Evolutionary conservation across 2,329 filamentous ascomycete species (phyloP).

Genomic region (Ceratocystiopsis minuta): DNA sequence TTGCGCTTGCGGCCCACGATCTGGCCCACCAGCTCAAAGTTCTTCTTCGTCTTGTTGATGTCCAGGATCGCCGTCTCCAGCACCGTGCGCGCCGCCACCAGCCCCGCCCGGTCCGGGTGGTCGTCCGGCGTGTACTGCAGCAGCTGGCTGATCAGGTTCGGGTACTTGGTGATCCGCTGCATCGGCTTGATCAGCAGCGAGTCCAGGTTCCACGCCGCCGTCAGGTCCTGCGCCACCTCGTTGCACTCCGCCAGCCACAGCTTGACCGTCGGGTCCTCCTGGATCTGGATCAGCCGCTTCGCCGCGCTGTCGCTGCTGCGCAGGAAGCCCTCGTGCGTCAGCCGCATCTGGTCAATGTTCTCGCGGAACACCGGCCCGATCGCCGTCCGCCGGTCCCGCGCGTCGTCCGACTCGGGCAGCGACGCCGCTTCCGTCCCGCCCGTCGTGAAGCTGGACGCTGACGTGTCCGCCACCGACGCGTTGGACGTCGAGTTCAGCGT

Average conservation of each 20-base stretch:
- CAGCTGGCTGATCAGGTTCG: constrained; percentile 64
- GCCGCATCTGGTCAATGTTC: constrained; percentile 43
- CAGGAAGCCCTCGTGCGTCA: constrained; percentile 42
- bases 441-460: constrained; percentile 8
- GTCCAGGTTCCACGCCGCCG: constrained; percentile 84
- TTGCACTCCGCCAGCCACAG: constrained; percentile 92
- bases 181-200: constrained; percentile 95
- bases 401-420: constrained; percentile 23
- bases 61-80: constrained; percentile 55
- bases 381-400: constrained; percentile 32
- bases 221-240: constrained; percentile 79
- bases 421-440: constrained; percentile 14
- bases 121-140: constrained; percentile 61
- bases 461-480: constrained; percentile 13
- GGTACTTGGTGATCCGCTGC: constrained; percentile 87
- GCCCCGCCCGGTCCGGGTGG: constrained; percentile 61
- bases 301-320: constrained; percentile 45
- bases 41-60: constrained; percentile 92
- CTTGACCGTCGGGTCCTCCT: constrained; percentile 44
- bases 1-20: constrained; percentile 74
- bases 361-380: constrained; percentile 35
- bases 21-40: constrained; percentile 79
- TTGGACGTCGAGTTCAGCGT: constrained; percentile 21
- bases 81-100: constrained; percentile 34
- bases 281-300: constrained; percentile 42